These are phyloP conservation scores for Suhomyces bolitotheri DNA, from an alignment of 1,139 yeast species.

Conservation along the genomic window DNA sequence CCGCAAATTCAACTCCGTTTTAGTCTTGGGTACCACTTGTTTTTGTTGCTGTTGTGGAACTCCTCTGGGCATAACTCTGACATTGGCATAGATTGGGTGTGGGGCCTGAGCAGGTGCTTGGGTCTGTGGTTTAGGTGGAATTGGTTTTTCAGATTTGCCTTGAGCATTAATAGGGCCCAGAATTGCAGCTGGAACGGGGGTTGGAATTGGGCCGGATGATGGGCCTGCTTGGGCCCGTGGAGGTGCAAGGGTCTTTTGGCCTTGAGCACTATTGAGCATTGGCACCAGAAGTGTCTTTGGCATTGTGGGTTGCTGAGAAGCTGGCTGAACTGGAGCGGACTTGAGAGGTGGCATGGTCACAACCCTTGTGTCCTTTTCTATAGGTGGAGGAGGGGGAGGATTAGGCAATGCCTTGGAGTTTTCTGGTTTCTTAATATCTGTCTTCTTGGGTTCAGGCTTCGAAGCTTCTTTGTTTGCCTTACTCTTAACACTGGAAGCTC, in stretches of 20 bases:
- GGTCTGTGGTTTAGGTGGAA: not conserved
- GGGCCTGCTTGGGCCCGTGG: not conserved
- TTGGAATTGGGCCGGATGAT: not conserved
- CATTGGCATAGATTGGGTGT: not conserved
- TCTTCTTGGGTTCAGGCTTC: no score
- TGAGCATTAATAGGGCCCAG: not conserved
- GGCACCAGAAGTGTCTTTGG: conserved; percentile 2
- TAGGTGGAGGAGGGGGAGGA: conserved; percentile 20
- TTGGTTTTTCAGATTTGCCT: not conserved
- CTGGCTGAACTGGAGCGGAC: not conserved
- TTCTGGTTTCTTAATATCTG: conserved; percentile 1
- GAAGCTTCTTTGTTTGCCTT: not conserved
- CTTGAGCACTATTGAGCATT: conserved; percentile 8
- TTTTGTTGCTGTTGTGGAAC: no score
- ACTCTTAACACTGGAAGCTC: conserved; percentile 28
- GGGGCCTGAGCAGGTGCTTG: not conserved
- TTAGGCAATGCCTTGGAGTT: conserved; percentile 6
- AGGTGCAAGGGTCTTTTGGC: not conserved
- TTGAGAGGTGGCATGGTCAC: not conserved
- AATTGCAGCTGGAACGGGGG: not conserved
- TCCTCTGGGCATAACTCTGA: conserved; percentile 3
- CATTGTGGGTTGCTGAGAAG: not conserved
- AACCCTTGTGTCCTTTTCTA: conserved; percentile 5
- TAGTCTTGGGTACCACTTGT: conserved; percentile 1
- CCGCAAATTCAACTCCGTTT: conserved; percentile 3